Evolutionary conservation across 257 asterid genomes (phyloP), one percentile per base, ranked within the genome.

Genomic region (Verbena officinalis): DNA sequence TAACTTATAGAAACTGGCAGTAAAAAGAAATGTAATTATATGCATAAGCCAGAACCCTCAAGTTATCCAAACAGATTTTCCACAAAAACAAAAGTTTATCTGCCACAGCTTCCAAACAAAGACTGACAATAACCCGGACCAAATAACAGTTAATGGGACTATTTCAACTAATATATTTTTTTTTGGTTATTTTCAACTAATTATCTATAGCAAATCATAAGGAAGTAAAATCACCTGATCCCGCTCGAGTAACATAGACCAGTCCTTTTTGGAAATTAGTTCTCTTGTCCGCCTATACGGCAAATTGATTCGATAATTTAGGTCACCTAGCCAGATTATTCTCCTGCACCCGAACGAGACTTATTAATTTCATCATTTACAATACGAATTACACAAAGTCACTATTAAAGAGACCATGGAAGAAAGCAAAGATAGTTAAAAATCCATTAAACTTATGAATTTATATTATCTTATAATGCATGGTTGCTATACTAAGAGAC

Each of bases 301-400:
- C 65, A 92, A 73, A 80, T 85, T 87, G 66, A 89, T 78, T 64
- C 98, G 92, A 69, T 89, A 89, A 65, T 92, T 92, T 31, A 92
- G 86, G 83, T 92, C 98, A 40, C 98, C 98, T 42, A 92, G 67
- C 97, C 97, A 89, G 66, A 92, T 80, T 75, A 89, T 78, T 77
- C 93, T 86, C 97, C 98, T 92, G 81, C 71, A 72, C 45, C 50
- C 64, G 73, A 45, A 60, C 62, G 46, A 53, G 24, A 31, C 42
- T 43, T 73, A 19, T 16, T 66, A 33, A 43, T 15, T 24, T 36
- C 59, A 22, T 54, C n/a, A 34, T 60, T 46, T 31, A 38, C 69
- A 58, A 16, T 21, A 21, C 33, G 30, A 62, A 73, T 21, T 27
- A 40, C 30, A 42, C 6, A 9, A 43, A 46, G 17, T 40, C 34